These are phyloP conservation scores for Diaporthe eres DNA, from an alignment of 2,329 filamentous ascomycete genomes.

Conservation along the genomic window DNA sequence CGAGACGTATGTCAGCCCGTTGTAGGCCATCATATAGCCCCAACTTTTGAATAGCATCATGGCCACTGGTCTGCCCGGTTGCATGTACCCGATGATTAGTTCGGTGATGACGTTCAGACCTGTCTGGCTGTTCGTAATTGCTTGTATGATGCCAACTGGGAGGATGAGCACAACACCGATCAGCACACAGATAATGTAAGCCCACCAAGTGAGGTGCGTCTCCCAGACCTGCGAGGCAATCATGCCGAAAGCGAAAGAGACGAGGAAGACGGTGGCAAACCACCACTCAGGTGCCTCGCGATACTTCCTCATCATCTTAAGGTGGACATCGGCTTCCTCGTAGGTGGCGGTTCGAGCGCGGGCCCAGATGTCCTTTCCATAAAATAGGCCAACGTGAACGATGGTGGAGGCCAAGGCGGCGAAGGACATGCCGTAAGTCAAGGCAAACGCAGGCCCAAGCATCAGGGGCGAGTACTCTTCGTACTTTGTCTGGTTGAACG, in stretches of 20 bases:
- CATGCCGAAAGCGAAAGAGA: slow-evolving; percentile 65
- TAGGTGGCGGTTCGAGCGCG: slow-evolving; percentile 51
- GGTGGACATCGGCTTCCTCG: slow-evolving; percentile 65
- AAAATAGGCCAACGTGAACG: slow-evolving; percentile 65
- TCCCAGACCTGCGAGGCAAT: slow-evolving; percentile 52
- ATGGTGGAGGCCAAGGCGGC: slow-evolving; percentile 68
- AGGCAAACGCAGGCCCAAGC: slow-evolving; percentile 67
- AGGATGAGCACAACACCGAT: slow-evolving; percentile 58
- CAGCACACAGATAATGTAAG: slow-evolving; percentile 56
- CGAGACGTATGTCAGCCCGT: slow-evolving; percentile 61
- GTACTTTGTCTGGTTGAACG: slow-evolving; percentile 60
- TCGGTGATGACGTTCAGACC: slow-evolving; percentile 65
- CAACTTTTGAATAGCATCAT: slow-evolving; percentile 66
- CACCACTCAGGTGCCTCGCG: slow-evolving; percentile 70
- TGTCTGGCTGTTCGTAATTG: slow-evolving; percentile 64
- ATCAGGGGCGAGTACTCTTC: slow-evolving; percentile 63
- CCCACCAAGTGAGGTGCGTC: slow-evolving; percentile 62
- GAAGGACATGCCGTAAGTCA: slow-evolving; percentile 71
- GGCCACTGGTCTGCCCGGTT: slow-evolving; percentile 61
- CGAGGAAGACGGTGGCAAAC: slow-evolving; percentile 62
- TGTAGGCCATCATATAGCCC: slow-evolving; percentile 49
- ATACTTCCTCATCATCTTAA: slow-evolving; percentile 70
- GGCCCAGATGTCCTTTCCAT: slow-evolving; percentile 53
- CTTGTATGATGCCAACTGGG: slow-evolving; percentile 61
- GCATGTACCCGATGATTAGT: slow-evolving; percentile 64